phyloP scores from a whole-genome alignment of 129 eudicot species.

The carrot (Daucus carota) region DH1_v3.0 NC_030381.2:4069501-4070000 shows the following conservation, averaged over 20 bases:
- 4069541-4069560: not conserved
- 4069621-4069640: not conserved
- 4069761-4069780: too few species aligned
- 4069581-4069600: not conserved
- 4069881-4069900: not conserved
- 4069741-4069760: too few species aligned
- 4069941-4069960: not conserved
- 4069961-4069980: not conserved
- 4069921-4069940: not conserved
- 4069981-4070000: not conserved
- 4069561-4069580: too few species aligned
- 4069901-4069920: not conserved
- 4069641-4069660: not conserved
- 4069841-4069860: not conserved
- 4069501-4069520: not conserved
- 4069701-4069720: not conserved
- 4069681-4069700: not conserved
- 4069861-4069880: not conserved
- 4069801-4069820: not conserved
- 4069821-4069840: not conserved
- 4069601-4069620: not conserved
- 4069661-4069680: not conserved
- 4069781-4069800: too few species aligned
- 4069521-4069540: not conserved
- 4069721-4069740: not conserved